Conservation (phyloP, 495 filamentous ascomycete genomes). For the Aspergillus biplanus region DNA sequence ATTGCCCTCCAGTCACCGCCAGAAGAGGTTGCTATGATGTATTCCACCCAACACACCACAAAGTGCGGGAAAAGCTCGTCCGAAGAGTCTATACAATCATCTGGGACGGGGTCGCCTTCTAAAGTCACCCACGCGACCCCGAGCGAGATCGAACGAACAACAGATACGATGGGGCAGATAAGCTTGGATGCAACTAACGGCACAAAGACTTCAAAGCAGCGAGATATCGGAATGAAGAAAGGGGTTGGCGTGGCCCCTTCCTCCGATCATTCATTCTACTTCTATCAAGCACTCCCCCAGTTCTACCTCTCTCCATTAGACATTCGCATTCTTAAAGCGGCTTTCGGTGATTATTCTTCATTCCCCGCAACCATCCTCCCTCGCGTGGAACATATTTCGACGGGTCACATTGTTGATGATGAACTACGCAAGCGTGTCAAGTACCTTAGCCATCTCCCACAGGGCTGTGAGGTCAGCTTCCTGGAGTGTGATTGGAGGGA, state of each 20-base stretch:
- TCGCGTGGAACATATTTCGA: conserved; percentile 87
- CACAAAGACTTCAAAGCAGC: conserved; percentile 31
- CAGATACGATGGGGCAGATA: conserved; percentile 34
- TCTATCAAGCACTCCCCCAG: conserved; percentile 88
- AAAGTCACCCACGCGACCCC: conserved; percentile 21
- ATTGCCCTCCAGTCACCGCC: conserved; percentile 49
- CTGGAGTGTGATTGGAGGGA: conserved; percentile 98
- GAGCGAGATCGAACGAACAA: conserved; percentile 31
- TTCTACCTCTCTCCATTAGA: conserved; percentile 93
- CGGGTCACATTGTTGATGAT: conserved; percentile 89
- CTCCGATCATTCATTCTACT: conserved; percentile 64
- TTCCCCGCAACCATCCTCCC: conserved; percentile 93
- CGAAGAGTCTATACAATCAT: conserved; percentile 22
- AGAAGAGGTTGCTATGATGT: conserved; percentile 57
- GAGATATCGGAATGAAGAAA: conserved; percentile 30
- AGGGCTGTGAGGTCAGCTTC: conserved; percentile 92
- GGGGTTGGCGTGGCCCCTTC: conserved; percentile 33
- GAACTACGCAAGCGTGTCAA: conserved; percentile 83
- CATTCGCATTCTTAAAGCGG: conserved; percentile 90
- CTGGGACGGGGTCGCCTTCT: not conserved
- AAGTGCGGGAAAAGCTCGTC: conserved; percentile 48
- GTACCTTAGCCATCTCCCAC: conserved; percentile 88
- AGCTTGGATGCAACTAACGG: conserved; percentile 25
- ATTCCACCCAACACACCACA: conserved; percentile 50
- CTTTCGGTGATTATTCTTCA: conserved; percentile 78